phyloP scores from a whole-genome alignment of 306 rosid species.

The Sesbania bispinosa region DNA sequence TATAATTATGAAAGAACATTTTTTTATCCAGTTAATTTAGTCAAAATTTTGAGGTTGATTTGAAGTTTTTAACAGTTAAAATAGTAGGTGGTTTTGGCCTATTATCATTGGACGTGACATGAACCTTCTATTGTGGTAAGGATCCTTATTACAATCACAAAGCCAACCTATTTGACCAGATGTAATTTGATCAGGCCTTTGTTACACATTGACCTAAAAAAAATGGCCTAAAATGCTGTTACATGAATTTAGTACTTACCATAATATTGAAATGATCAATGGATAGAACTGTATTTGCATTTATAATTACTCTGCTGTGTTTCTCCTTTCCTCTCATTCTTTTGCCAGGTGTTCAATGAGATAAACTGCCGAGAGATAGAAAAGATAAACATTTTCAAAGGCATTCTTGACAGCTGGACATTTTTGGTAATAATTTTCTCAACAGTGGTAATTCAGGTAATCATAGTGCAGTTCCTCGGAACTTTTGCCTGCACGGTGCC shows the following conservation, averaged over 20 bases:
- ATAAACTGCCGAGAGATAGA: conserved; percentile 66
- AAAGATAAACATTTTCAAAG: conserved; percentile 58
- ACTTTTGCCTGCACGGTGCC: conserved; percentile 65
- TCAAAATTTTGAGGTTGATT: too few relatives aligned
- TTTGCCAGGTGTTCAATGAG: conserved; percentile 58
- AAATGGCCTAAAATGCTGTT: background rate
- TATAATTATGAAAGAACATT: background rate
- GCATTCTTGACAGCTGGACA: conserved; percentile 55
- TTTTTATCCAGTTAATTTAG: too few relatives aligned
- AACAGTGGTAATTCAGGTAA: conserved; percentile 49
- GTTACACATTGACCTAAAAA: background rate
- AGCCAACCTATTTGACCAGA: background rate
- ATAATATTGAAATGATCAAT: background rate
- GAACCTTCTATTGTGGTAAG: background rate
- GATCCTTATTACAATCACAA: background rate
- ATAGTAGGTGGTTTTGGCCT: background rate
- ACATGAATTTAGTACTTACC: background rate
- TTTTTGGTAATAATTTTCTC: conserved; percentile 45
- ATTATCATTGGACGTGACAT: background rate
- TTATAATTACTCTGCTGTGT: background rate
- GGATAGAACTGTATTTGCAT: background rate
- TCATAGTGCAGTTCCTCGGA: conserved; percentile 58
- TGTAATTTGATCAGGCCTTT: background rate
- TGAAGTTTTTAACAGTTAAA: too few relatives aligned
- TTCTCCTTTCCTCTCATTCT: background rate